Conservation (phyloP, 352 stramenopile genomes). For the Phytophthora citricola region DNA sequence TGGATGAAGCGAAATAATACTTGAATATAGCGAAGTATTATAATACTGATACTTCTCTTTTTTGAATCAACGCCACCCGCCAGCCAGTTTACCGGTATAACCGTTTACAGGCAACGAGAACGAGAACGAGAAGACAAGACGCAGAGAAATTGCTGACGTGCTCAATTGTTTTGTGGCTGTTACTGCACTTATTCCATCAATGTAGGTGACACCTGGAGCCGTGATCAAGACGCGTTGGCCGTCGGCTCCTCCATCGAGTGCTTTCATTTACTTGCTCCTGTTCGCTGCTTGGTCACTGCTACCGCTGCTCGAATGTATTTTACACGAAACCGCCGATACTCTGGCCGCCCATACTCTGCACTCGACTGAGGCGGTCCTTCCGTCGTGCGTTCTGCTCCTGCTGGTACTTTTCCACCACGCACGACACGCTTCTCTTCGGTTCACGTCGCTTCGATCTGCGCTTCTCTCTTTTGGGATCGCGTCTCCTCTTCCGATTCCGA, state of each 20-base stretch:
- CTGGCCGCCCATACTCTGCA: slow-evolving; percentile 38
- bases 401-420: slow-evolving; percentile 57
- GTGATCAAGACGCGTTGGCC: slow-evolving; percentile 3
- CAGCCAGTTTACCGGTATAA: no score
- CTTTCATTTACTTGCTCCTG: slow-evolving; percentile 19
- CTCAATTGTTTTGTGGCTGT: slow-evolving; percentile 27
- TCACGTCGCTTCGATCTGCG: slow-evolving; percentile 41
- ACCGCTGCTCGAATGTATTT: slow-evolving; percentile 35
- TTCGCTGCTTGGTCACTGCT: slow-evolving; percentile 22
- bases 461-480: slow-evolving; percentile 23
- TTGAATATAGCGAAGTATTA: no score
- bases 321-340: slow-evolving; percentile 63
- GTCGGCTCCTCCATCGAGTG: slow-evolving; percentile 9
- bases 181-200: slow-evolving; percentile 40
- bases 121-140: slow-evolving; percentile 1
- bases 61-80: background rate
- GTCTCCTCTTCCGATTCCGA: slow-evolving; percentile 65
- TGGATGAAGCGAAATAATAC: no score
- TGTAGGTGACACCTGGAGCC: slow-evolving; percentile 7
- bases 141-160: slow-evolving; percentile 12
- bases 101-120: background rate
- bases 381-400: slow-evolving; percentile 58
- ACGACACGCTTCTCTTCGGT: slow-evolving; percentile 36
- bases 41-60: no score
- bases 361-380: slow-evolving; percentile 58